phyloP scores from a whole-genome alignment of 139 green algal species.

The Yamagishiella unicocca region DNA sequence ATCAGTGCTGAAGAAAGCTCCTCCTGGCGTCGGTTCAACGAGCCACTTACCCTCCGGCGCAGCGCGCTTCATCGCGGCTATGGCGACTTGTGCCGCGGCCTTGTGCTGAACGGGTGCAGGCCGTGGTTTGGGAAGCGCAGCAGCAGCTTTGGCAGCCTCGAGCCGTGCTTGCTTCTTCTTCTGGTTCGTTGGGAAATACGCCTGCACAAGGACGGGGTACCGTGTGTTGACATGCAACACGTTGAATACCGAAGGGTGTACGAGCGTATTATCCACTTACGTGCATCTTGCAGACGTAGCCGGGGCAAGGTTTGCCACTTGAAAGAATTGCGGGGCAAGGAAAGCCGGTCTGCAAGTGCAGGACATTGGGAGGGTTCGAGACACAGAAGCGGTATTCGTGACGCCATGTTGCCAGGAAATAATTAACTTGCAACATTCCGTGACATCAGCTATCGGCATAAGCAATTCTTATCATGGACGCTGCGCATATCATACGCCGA shows the following conservation, averaged over 20 bases:
- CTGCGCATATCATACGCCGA: too few species aligned
- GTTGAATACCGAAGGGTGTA: too few species aligned
- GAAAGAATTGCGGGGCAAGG: slow-evolving; percentile 12
- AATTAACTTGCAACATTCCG: too few species aligned
- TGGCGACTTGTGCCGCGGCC: background rate
- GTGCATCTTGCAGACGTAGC: slow-evolving; percentile 43
- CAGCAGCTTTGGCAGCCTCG: background rate
- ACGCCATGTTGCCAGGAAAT: too few species aligned
- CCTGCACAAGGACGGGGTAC: background rate
- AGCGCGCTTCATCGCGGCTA: slow-evolving; percentile 8
- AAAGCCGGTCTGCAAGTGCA: slow-evolving; percentile 31
- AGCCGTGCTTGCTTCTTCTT: slow-evolving; percentile 25
- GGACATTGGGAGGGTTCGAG: too few species aligned
- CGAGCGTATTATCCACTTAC: slow-evolving; percentile 4
- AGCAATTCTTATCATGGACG: too few species aligned
- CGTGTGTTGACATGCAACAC: too few species aligned
- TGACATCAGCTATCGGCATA: too few species aligned
- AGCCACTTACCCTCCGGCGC: background rate
- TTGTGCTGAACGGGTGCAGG: background rate
- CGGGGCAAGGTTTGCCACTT: slow-evolving; percentile 3
- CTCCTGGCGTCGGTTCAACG: too few species aligned
- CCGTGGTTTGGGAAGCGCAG: background rate
- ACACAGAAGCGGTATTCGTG: too few species aligned
- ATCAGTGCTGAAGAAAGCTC: too few species aligned
- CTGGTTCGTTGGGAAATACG: slow-evolving; percentile 13